Percentiles rank a stretch among this genome's conserved stretches.
Conservation (phyloP, 2,329 filamentous ascomycete species). For the Chaetomiaceae sp. region DNA sequence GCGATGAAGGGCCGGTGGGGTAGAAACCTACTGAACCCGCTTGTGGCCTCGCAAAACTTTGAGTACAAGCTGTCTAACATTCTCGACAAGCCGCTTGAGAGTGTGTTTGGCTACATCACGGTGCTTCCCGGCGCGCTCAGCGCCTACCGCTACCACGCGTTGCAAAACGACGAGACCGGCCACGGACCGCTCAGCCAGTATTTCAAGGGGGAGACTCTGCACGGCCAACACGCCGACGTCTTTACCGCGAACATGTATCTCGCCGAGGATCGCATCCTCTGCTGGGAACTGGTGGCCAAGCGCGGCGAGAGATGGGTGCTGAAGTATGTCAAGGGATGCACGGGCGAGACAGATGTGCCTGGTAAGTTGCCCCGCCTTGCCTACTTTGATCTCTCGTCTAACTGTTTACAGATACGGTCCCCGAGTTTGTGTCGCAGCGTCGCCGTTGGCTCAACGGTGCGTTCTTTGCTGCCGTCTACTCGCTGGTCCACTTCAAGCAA, state of each 20-base stretch:
- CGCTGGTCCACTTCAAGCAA: slow-evolving; percentile 88
- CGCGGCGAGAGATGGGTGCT: slow-evolving; percentile 91
- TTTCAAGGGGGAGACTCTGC: slow-evolving; percentile 97
- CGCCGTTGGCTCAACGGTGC: slow-evolving; percentile 97
- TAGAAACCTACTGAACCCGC: slow-evolving; percentile 79
- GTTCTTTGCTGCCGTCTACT: slow-evolving; percentile 98
- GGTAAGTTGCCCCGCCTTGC: slow-evolving; percentile 53
- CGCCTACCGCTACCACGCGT: slow-evolving; percentile 89
- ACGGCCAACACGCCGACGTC: slow-evolving; percentile 92
- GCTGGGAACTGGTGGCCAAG: slow-evolving; percentile 95
- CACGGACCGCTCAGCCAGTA: slow-evolving; percentile 96
- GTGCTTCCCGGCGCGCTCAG: slow-evolving; percentile 92
- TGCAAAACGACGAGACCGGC: slow-evolving; percentile 95
- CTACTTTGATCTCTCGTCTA: slow-evolving; percentile 21
- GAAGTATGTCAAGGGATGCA: slow-evolving; percentile 96
- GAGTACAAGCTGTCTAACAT: slow-evolving; percentile 99
- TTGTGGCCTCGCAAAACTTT: slow-evolving; percentile 97
- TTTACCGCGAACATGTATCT: slow-evolving; percentile 97
- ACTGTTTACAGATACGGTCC: slow-evolving; percentile 66
- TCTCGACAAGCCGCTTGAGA: slow-evolving; percentile 93
- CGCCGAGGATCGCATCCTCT: slow-evolving; percentile 83
- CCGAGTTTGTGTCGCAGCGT: slow-evolving; percentile 95
- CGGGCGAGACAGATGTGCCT: slow-evolving; percentile 95
- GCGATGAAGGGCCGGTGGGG: slow-evolving; percentile 89
- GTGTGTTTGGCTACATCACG: slow-evolving; percentile 96